phyloP scores from a whole-genome alignment of 2,329 filamentous ascomycete genomes.

The Fusarium brevicatenulatum region DNA sequence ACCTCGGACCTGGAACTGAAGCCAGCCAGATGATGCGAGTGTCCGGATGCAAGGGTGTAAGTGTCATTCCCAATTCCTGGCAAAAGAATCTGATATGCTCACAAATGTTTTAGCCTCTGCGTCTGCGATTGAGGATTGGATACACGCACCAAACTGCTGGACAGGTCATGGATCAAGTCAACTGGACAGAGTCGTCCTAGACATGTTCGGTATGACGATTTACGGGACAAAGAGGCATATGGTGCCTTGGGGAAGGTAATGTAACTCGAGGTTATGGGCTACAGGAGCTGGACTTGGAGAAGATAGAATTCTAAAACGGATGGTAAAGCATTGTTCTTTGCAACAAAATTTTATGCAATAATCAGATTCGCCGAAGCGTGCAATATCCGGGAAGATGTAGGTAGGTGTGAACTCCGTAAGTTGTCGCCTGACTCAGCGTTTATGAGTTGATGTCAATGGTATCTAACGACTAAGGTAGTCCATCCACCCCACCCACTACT shows the following conservation, averaged over 20 bases:
- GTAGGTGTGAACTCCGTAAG: not conserved
- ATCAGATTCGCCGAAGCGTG: conserved; percentile 2
- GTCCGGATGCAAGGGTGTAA: conserved; percentile 85
- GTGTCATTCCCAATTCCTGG: conserved; percentile 53
- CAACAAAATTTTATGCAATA: conserved; percentile 21
- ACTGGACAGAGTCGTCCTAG: conserved; percentile 85
- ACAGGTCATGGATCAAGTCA: conserved; percentile 88
- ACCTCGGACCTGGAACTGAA: conserved; percentile 80
- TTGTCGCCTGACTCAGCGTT: conserved; percentile 26
- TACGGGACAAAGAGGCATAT: conserved; percentile 1
- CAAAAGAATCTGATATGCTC: not conserved
- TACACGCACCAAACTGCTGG: conserved; percentile 77
- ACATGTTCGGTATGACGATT: not conserved
- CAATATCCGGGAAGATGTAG: not conserved
- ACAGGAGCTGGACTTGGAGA: conserved; percentile 31
- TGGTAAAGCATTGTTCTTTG: conserved; percentile 34
- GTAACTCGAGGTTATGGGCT: conserved; percentile 27
- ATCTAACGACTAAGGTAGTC: not conserved
- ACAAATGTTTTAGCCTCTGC: conserved; percentile 70
- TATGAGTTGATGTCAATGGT: not conserved
- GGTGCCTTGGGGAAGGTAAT: conserved; percentile 31
- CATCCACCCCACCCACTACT: conserved; percentile 31
- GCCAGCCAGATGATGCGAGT: conserved; percentile 93
- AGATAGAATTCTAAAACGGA: conserved; percentile 44
- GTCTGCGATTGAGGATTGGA: conserved; percentile 85